phyloP scores from a whole-genome alignment of 129 eudicot species.

The Escallonia rubra region DNA sequence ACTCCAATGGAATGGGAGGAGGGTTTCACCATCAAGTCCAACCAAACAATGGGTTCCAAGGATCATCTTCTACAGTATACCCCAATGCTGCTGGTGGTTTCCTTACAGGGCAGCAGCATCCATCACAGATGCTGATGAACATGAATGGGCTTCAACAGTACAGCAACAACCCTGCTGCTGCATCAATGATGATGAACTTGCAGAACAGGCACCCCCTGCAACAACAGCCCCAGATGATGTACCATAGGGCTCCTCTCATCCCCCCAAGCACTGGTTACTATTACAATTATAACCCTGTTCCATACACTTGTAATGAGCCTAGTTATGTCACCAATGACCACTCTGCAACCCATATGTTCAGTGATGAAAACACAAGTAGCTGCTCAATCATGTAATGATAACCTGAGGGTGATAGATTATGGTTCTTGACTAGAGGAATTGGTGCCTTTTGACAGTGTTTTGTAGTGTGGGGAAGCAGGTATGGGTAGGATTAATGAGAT shows the following conservation, averaged over 20 bases:
- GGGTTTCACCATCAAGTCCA: conserved; percentile 29
- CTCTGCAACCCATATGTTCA: conserved; percentile 38
- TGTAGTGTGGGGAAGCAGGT: conserved; percentile 6
- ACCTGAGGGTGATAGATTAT: no score
- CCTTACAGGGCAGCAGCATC: conserved; percentile 18
- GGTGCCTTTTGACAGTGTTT: conserved; percentile 8
- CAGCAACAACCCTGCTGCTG: conserved; percentile 31
- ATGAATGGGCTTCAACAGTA: conserved; percentile 35
- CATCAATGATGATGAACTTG: conserved; percentile 58
- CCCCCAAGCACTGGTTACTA: conserved; percentile 68
- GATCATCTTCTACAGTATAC: conserved; percentile 22
- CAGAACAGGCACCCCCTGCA: conserved; percentile 49
- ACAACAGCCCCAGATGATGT: conserved; percentile 81
- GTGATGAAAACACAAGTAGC: conserved; percentile 60
- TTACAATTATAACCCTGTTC: conserved; percentile 48
- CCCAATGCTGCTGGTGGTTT: neutral
- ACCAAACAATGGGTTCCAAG: conserved; percentile 18
- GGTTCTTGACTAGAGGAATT: neutral
- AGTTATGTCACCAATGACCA: conserved; percentile 25
- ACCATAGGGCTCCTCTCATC: conserved; percentile 56
- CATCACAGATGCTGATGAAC: conserved; percentile 53
- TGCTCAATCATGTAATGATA: conserved; percentile 67
- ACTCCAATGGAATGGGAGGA: conserved; percentile 16
- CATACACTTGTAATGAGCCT: conserved; percentile 31
- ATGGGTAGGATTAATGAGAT: neutral